Conservation (phyloP, 768 basidiomycete species). For the Rhizopogon vinicolor region DNA sequence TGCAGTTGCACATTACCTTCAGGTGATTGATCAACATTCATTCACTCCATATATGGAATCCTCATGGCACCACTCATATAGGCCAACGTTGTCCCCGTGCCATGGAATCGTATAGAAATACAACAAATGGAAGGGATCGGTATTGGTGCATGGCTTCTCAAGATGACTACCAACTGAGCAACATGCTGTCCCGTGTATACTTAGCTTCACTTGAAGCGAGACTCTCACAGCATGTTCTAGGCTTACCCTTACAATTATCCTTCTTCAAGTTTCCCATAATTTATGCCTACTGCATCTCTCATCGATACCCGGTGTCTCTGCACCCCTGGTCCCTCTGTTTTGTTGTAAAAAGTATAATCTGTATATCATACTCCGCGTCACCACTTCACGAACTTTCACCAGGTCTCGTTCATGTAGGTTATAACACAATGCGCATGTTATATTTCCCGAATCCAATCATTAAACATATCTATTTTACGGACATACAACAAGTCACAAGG, state of each 20-base stretch:
- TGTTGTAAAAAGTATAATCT: conserved; percentile 16
- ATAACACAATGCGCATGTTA: neutral
- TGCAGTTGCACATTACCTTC: conserved; percentile 71
- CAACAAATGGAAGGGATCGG: conserved; percentile 69
- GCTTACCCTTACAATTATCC: neutral
- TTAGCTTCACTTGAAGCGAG: neutral
- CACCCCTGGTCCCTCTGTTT: conserved; percentile 2
- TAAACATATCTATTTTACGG: neutral
- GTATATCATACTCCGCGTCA: conserved; percentile 19
- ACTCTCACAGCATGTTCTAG: neutral
- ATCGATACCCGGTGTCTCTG: conserved; percentile 5
- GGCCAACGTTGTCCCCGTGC: conserved; percentile 67
- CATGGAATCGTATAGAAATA: conserved; percentile 64
- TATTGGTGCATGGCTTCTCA: conserved; percentile 71
- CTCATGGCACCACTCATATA: conserved; percentile 21
- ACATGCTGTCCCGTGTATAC: neutral
- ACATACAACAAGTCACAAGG: neutral
- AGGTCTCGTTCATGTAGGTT: neutral
- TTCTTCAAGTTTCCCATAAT: neutral
- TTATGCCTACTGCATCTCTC: neutral
- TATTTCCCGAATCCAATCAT: neutral
- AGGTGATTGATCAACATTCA: conserved; percentile 36
- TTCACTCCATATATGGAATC: neutral
- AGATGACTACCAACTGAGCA: conserved; percentile 33
- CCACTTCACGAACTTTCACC: conserved; percentile 4